phyloP scores from a whole-genome alignment of 345 rosid species.

The Capsella bursapastoris region DNA sequence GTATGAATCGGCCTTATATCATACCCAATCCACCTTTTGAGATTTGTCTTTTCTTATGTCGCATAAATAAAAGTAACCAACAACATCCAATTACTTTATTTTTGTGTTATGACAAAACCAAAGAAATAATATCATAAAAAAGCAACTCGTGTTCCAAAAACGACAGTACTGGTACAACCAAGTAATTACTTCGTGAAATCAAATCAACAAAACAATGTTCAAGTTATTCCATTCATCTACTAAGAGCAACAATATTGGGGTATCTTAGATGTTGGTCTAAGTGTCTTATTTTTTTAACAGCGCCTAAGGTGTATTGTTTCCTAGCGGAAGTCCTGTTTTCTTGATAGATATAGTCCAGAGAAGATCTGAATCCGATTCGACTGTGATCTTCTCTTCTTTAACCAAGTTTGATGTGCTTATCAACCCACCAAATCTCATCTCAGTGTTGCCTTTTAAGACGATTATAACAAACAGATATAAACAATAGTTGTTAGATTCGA shows the following conservation, averaged over 20 bases:
- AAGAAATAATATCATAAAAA: too few relatives aligned
- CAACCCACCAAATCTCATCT: constrained; percentile 85
- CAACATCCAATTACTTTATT: too few relatives aligned
- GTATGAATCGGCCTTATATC: too few relatives aligned
- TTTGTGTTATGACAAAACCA: too few relatives aligned
- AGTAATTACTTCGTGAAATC: too few relatives aligned
- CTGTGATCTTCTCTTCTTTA: constrained; percentile 62
- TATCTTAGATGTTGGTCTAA: neutral
- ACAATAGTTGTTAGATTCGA: constrained; percentile 24
- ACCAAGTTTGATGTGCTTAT: constrained; percentile 83
- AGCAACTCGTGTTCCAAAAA: too few relatives aligned
- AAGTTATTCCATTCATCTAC: neutral
- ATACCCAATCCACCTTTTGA: too few relatives aligned
- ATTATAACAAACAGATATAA: constrained; percentile 6
- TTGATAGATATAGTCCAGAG: constrained; percentile 93
- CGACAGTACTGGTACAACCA: too few relatives aligned
- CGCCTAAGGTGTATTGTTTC: constrained; percentile 19
- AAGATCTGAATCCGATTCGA: constrained; percentile 78
- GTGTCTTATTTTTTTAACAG: neutral
- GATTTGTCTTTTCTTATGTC: too few relatives aligned
- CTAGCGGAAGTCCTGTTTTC: constrained; percentile 22
- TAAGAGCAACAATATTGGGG: too few relatives aligned
- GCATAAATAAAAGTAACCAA: too few relatives aligned
- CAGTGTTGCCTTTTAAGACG: constrained; percentile 52
- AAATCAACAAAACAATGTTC: neutral